These are phyloP conservation scores for Rhodotorula babjevae DNA, from an alignment of 768 basidiomycete genomes.

Conservation along the genomic window DNA sequence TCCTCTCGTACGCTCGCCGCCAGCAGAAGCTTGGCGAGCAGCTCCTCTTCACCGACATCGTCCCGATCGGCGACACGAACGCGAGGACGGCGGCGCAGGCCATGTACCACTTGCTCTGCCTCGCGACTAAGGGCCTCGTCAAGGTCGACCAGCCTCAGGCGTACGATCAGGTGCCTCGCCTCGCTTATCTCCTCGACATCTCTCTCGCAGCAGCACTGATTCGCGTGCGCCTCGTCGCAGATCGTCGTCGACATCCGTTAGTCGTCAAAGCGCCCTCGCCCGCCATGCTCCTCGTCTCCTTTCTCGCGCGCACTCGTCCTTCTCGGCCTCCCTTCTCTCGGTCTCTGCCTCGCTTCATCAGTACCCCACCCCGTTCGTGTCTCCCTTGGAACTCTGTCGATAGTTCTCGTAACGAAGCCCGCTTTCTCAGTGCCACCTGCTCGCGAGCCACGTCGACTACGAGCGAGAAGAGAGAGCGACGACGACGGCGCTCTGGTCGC, in stretches of 20 bases:
- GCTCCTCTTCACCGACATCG: constrained; percentile 29
- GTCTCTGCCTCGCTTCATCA: too few relatives aligned
- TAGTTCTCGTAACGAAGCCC: too few relatives aligned
- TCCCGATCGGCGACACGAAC: constrained; percentile 9
- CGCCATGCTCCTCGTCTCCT: not conserved
- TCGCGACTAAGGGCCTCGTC: constrained; percentile 23
- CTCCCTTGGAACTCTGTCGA: too few relatives aligned
- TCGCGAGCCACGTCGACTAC: too few relatives aligned
- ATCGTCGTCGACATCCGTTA: constrained; percentile 7
- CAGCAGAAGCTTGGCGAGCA: not conserved
- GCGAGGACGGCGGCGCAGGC: constrained; percentile 20
- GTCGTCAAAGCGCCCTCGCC: not conserved
- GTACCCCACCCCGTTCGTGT: too few relatives aligned
- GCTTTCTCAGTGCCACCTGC: too few relatives aligned
- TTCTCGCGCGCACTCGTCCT: not conserved
- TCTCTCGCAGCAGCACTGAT: not conserved
- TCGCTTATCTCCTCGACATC: not conserved
- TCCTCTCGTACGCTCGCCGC: constrained; percentile 14
- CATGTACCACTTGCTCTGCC: constrained; percentile 21
- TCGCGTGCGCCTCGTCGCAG: not conserved
- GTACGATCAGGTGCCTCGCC: constrained; percentile 19
- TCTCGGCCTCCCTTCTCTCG: not conserved
- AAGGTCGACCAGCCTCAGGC: constrained; percentile 21
- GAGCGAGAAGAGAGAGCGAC: too few relatives aligned
- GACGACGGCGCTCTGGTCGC: too few relatives aligned